These are phyloP conservation scores for Haplosporangium gracile DNA, from an alignment of 192 early-diverging fungal species.

Conservation along the genomic window DNA sequence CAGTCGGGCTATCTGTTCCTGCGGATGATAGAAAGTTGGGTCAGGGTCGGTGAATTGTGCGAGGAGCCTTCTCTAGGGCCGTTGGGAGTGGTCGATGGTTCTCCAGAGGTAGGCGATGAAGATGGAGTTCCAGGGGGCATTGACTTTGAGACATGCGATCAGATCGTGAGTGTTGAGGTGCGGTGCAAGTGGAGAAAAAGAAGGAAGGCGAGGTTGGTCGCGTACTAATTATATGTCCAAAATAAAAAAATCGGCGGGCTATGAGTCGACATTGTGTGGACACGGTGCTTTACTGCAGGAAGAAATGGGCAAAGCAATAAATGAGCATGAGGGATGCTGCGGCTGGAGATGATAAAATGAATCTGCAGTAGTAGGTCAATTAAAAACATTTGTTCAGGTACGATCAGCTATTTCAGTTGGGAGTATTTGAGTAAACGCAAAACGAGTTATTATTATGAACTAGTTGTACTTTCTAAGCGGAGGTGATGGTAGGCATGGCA, in stretches of 20 bases:
- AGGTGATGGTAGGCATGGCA: constrained; percentile 34
- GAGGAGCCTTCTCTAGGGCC: not conserved
- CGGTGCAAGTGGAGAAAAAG: not conserved
- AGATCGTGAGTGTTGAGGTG: not conserved
- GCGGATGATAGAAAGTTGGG: not conserved
- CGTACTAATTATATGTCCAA: not conserved
- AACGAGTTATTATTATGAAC: too few relatives aligned
- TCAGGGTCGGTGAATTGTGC: not conserved
- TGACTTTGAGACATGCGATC: not conserved
- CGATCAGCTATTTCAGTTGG: not conserved
- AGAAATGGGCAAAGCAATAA: too few relatives aligned
- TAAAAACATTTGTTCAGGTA: not conserved
- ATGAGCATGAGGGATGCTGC: not conserved
- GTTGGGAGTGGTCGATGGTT: not conserved
- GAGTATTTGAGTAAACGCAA: too few relatives aligned
- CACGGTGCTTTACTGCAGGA: too few relatives aligned
- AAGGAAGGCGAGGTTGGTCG: not conserved
- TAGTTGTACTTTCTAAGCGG: not conserved
- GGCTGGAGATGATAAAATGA: too few relatives aligned
- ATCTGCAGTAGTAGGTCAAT: not conserved
- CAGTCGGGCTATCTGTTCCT: not conserved
- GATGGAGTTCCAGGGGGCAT: not conserved
- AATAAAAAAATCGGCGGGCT: too few relatives aligned
- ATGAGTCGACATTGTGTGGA: too few relatives aligned
- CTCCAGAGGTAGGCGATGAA: not conserved